Conservation (phyloP, 1,284 basidiomycete species). For the Thelephora terrestris region DNA sequence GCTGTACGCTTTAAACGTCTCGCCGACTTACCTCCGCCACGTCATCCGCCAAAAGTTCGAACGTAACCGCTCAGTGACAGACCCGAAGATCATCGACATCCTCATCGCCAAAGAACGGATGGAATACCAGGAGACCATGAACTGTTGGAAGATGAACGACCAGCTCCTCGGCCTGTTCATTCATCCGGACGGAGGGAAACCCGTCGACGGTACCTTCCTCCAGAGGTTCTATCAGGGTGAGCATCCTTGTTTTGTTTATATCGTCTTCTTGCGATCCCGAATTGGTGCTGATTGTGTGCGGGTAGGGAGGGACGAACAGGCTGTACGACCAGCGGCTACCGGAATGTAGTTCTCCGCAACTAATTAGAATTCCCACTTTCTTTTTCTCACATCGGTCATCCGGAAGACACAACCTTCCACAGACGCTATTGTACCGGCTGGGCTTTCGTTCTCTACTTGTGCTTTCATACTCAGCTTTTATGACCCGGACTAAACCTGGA, state of each 20-base stretch:
- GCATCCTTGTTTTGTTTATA: slow-evolving; percentile 17
- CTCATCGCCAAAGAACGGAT: slow-evolving; percentile 79
- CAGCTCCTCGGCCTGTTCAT: slow-evolving; percentile 64
- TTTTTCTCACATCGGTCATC: no score
- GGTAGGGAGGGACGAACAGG: slow-evolving; percentile 46
- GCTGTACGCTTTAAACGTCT: slow-evolving; percentile 79
- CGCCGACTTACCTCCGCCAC: slow-evolving; percentile 74
- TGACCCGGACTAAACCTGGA: no score
- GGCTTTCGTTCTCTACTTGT: no score
- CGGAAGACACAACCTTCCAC: no score
- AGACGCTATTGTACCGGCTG: no score
- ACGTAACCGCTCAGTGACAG: slow-evolving; percentile 73
- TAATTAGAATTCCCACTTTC: no score
- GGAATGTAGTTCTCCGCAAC: slow-evolving; percentile 19
- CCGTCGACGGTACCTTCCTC: slow-evolving; percentile 55
- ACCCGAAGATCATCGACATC: slow-evolving; percentile 80
- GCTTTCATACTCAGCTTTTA: no score
- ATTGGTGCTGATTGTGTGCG: slow-evolving; percentile 1
- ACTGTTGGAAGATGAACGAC: slow-evolving; percentile 84
- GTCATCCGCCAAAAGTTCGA: slow-evolving; percentile 87
- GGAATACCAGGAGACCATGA: slow-evolving; percentile 94
- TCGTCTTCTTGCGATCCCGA: background rate
- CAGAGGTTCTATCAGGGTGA: slow-evolving; percentile 79
- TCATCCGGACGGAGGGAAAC: slow-evolving; percentile 37
- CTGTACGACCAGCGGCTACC: slow-evolving; percentile 40